A percentile compares a stretch with the other conserved stretches of the same genome.
Conservation (phyloP, 108 stramenopile species). For the Pseudonitzschia pungens region DNA sequence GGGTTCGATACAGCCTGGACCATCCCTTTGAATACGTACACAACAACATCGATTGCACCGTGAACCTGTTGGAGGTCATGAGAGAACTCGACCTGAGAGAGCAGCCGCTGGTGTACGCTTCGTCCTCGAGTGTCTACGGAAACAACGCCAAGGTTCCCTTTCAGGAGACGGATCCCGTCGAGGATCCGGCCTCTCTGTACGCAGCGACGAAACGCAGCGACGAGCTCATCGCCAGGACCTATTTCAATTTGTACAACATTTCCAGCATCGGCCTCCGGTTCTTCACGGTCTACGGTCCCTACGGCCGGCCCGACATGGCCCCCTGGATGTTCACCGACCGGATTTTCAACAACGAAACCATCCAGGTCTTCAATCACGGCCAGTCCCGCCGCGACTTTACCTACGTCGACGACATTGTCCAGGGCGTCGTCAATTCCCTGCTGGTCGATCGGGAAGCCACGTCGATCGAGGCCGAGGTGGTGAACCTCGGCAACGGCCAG, state of each 20-base stretch:
- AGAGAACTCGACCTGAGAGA: conserved; percentile 17
- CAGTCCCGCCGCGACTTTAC: conserved; percentile 85
- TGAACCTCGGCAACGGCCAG: conserved; percentile 94
- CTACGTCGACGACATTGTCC: conserved; percentile 88
- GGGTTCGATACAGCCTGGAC: conserved; percentile 43
- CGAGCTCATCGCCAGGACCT: conserved; percentile 43
- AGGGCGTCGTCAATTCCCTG: conserved; percentile 86
- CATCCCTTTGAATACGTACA: conserved; percentile 37
- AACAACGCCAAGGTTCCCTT: conserved; percentile 39
- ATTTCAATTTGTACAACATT: conserved; percentile 42
- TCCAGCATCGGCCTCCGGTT: conserved; percentile 39
- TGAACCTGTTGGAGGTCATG: conserved; percentile 31
- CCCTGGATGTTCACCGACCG: conserved; percentile 97
- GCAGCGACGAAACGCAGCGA: conserved; percentile 42
- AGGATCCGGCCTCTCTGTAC: conserved; percentile 40
- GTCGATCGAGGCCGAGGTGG: conserved; percentile 34
- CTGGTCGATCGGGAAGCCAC: too few relatives aligned
- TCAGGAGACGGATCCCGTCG: conserved; percentile 34
- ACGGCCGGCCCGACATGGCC: conserved; percentile 90
- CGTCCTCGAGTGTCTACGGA: conserved; percentile 37
- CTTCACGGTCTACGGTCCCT: conserved; percentile 43
- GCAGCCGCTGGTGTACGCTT: conserved; percentile 36
- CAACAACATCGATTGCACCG: conserved; percentile 40
- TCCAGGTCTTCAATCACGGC: conserved; percentile 96
- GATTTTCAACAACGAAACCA: conserved; percentile 80